These are phyloP conservation scores for Heterobasidion occidentale DNA, from an alignment of 1,284 basidiomycete species.

Conservation along the genomic window DNA sequence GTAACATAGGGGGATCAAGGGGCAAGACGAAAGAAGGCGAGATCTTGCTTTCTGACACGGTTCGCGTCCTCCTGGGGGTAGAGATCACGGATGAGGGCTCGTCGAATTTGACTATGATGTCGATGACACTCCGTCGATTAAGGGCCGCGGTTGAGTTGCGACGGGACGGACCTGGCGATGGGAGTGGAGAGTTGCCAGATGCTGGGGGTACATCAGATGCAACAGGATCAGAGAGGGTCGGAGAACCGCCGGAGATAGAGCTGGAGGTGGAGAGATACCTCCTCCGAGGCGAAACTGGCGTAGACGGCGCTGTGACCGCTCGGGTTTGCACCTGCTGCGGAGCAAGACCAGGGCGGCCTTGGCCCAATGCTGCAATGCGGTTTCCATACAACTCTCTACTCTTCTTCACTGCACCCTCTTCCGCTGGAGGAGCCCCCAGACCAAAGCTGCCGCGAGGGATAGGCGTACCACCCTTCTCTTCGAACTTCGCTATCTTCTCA, in stretches of 20 bases:
- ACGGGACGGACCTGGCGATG: not conserved
- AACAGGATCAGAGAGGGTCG: not conserved
- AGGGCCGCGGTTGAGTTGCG: not conserved
- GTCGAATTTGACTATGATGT: not conserved
- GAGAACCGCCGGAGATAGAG: not conserved
- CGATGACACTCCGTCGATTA: conserved; percentile 3
- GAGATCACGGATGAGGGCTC: not conserved
- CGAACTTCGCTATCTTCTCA: conserved; percentile 72
- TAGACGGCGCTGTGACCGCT: conserved; percentile 8
- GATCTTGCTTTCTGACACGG: not conserved
- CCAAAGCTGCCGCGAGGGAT: conserved; percentile 69
- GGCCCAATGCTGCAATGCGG: conserved; percentile 40
- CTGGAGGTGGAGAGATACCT: conserved; percentile 2
- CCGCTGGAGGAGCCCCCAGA: conserved; percentile 49
- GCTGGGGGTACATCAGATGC: not conserved
- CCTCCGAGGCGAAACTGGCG: not conserved
- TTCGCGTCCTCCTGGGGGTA: not conserved
- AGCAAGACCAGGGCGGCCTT: conserved; percentile 14
- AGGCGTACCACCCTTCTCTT: conserved; percentile 66
- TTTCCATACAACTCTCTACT: conserved; percentile 67
- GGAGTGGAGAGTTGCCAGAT: not conserved
- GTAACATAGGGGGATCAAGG: not conserved
- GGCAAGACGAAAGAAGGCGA: not conserved
- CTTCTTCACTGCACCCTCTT: conserved; percentile 35
- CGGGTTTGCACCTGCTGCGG: conserved; percentile 12